Evolutionary conservation across 139 green algal genomes (phyloP).

Genomic region (Choricystis sp.): DNA sequence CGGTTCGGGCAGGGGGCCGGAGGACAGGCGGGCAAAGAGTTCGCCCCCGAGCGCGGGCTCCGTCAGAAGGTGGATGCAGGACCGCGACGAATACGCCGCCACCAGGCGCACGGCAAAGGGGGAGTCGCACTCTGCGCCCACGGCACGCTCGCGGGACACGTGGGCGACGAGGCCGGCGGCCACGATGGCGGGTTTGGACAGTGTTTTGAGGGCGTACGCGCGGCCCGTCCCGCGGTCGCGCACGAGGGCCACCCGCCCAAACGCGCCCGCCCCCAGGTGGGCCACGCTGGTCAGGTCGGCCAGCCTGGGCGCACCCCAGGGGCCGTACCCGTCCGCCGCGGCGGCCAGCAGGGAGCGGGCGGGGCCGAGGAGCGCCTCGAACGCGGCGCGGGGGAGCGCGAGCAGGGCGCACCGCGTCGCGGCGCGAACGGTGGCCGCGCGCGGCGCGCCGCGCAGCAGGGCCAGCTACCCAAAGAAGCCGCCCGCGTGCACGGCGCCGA

Average conservation of each 20-base stretch:
- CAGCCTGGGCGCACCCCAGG: not conserved
- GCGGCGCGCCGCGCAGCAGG: conserved; percentile 49
- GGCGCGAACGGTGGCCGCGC: conserved; percentile 65
- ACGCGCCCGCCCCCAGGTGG: conserved; percentile 68
- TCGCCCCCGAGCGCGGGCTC: conserved; percentile 80
- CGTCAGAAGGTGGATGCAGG: conserved; percentile 74
- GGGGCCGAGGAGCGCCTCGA: conserved; percentile 29
- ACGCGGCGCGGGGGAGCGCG: conserved; percentile 33
- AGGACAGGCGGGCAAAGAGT: conserved; percentile 81
- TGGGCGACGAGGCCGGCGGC: conserved; percentile 62
- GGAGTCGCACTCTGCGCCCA: conserved; percentile 54
- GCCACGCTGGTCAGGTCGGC: conserved; percentile 42
- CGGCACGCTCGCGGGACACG: conserved; percentile 63
- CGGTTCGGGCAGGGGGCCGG: conserved; percentile 39
- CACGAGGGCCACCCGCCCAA: conserved; percentile 75
- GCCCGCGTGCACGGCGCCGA: conserved; percentile 11
- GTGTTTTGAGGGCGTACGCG: conserved; percentile 63
- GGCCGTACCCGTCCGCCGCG: conserved; percentile 10
- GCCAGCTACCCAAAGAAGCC: conserved; percentile 83
- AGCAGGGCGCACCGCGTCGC: conserved; percentile 30
- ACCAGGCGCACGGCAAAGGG: conserved; percentile 73
- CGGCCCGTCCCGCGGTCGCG: conserved; percentile 15
- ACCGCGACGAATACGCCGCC: conserved; percentile 36
- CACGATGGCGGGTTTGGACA: conserved; percentile 65
- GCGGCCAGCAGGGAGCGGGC: conserved; percentile 21